phyloP scores from a whole-genome alignment of 441 rosid genomes.

The Rhodomyrtus psidioides region DNA sequence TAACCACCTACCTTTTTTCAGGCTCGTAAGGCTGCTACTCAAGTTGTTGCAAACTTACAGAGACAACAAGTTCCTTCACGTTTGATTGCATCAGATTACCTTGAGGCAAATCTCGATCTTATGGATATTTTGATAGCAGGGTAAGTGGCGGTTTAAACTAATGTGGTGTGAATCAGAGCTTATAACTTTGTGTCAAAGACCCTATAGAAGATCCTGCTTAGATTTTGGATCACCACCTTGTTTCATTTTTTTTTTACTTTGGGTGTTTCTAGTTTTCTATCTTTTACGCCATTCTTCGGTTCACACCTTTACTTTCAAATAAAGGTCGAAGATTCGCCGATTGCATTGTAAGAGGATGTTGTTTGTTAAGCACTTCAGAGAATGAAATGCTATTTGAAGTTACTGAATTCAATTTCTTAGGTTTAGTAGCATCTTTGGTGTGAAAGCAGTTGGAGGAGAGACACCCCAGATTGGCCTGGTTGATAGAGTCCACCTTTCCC shows the following conservation, averaged over 20 bases:
- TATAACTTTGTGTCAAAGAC: not conserved
- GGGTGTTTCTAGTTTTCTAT: too few species aligned
- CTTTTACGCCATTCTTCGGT: not conserved
- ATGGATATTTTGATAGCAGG: conserved; percentile 44
- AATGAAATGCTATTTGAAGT: not conserved
- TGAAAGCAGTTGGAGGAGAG: too few species aligned
- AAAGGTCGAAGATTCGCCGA: not conserved
- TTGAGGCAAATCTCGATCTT: conserved; percentile 43
- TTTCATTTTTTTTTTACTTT: not conserved
- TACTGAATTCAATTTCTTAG: not conserved
- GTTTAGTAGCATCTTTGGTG: not conserved
- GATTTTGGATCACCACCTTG: not conserved
- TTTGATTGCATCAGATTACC: conserved; percentile 46
- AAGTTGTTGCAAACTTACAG: conserved; percentile 53
- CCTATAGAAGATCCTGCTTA: not conserved
- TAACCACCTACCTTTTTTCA: not conserved
- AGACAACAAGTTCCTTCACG: conserved; percentile 43
- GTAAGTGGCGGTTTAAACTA: not conserved
- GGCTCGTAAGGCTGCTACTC: conserved; percentile 42
- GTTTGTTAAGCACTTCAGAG: not conserved
- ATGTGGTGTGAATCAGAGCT: not conserved
- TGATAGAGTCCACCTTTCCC: not conserved
- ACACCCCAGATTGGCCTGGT: too few species aligned
- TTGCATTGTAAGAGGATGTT: not conserved
- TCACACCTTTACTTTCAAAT: not conserved